Evolutionary conservation across 2,329 filamentous ascomycete species (phyloP), one percentile per base, ranked within the genome.

Genomic region (Fusarium gaditjirri): DNA sequence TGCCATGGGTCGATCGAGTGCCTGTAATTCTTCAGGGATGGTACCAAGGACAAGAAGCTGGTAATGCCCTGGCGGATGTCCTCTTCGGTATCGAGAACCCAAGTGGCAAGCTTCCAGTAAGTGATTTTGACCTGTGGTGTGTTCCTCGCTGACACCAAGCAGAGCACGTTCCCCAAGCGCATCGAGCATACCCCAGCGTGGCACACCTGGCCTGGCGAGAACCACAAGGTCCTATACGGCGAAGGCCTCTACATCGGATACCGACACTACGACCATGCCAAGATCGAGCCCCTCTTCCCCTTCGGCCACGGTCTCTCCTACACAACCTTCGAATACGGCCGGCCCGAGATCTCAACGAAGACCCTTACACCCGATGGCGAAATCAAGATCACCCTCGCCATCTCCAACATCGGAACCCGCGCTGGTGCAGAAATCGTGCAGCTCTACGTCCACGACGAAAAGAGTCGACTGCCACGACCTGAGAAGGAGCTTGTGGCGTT

Each of bases 271-370:
- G 92, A 94, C 75, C 87, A 87, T 25, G 82, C 85, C 17, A 84
- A 84, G 31, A 86, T 91, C 54, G 81, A 85, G 9, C 90, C 90
- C 0, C 84, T 92, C 0, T 94, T 93, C 81, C 86, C 91, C 33
- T 94, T 94, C 72, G 92, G 92, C 16, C 91, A 93, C 78, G 92
- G 92, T 3, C 85, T 94, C 12, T 92, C 90, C 1, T 94, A 94
- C 79, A 93, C 92, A 0, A 87, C 83, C 0, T 94, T 94, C 78
- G 84, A 86, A 50, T 91, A 93, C 76, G 89, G 89, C 19, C 82
- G 84, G 2, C 86, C 90, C 0, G 85, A 85, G 7, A 83, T 91
- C 58, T 85, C 81, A 73, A 75, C 78, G 5, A 79, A 80, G 57
- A 78, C 82, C 4, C 78, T 88, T 61, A 73, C 80, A 41, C 75